Conservation (phyloP, 495 filamentous ascomycete genomes). For the Penicillium fimorum region DNA sequence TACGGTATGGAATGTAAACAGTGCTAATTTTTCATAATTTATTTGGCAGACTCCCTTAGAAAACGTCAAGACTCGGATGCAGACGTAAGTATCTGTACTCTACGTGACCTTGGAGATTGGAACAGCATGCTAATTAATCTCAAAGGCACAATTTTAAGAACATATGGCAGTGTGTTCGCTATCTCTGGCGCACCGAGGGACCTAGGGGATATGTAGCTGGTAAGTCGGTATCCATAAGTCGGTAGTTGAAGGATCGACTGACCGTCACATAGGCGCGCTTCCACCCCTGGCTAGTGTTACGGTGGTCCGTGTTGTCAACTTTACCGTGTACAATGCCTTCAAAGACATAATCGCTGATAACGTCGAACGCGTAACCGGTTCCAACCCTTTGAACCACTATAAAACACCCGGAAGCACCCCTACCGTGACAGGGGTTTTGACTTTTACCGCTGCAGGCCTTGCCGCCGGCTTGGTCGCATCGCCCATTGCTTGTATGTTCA, state of each 20-base stretch:
- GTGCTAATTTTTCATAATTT: background rate
- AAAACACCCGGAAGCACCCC: slow-evolving; percentile 69
- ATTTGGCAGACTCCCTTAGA: slow-evolving; percentile 43
- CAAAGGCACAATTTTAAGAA: slow-evolving; percentile 43
- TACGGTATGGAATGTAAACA: background rate
- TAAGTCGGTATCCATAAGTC: slow-evolving; percentile 19
- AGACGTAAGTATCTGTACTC: slow-evolving; percentile 41
- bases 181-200: slow-evolving; percentile 48
- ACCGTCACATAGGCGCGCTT: slow-evolving; percentile 57
- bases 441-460: slow-evolving; percentile 75
- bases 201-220: slow-evolving; percentile 49
- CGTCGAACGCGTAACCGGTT: slow-evolving; percentile 54
- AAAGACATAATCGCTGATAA: slow-evolving; percentile 68
- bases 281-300: slow-evolving; percentile 86
- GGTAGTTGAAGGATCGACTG: slow-evolving; percentile 1
- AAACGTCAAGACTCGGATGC: slow-evolving; percentile 53
- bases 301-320: slow-evolving; percentile 85
- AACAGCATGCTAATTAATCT: background rate
- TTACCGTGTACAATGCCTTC: slow-evolving; percentile 83
- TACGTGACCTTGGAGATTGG: background rate
- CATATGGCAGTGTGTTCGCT: slow-evolving; percentile 41
- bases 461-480: slow-evolving; percentile 78
- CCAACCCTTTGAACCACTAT: slow-evolving; percentile 68
- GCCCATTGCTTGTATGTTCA: slow-evolving; percentile 75
- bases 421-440: slow-evolving; percentile 64